Base-by-base conservation (phyloP, 2,329 filamentous ascomycete genomes). In the Aspergillus aculeatinus region DNA sequence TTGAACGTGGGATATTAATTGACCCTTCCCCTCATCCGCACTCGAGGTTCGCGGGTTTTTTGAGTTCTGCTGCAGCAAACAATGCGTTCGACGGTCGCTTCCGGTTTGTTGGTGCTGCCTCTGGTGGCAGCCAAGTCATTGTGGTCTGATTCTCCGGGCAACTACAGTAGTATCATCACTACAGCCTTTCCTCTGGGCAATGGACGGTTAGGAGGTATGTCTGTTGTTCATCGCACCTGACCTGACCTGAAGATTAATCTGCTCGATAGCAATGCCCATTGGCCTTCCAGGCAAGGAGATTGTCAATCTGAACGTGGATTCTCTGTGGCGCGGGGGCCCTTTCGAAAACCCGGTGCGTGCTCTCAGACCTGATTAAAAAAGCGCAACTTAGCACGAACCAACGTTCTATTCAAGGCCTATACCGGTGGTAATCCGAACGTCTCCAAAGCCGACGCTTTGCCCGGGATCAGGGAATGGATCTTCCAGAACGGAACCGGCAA, bases 261-360 rank as follows among this genome's bases (percentile, higher is more conserved):
- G 6, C 9, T 16, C 19, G 39, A 51, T 23, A 67, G 67, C 61
- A 2, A 68, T 68, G 58, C 61, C 65, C 5, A 57, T 65, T 2
- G 67, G 66, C 2, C 10, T 59, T 2, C 50, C 55, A n/a, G 61
- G 51, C 19, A 52, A 53, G 11, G 65, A 66, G 23, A 59, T 58
- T 10, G 44, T 68, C 23, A 67, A 67, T 49, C 44, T 70, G 12
- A 71, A 71, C 29, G 54, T 69, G 48, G 70, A 72, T 55, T 67
- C 63, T 12, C 61, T 72, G 11, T 72, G 69, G 69, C 60, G 59
- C 7, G 70, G 70, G 7, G 70, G 70, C 1, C 68, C 68, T 1
- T 70, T 70, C 50, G 65, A 69, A 47, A 60, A 53, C n/a, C 12
- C 44, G 23, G 63, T 65, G 39, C 14, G 50, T 54, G 31, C 10